These are phyloP conservation scores for Microdochium bolleyi DNA, from an alignment of 2,329 filamentous ascomycete species.

Conservation along the genomic window DNA sequence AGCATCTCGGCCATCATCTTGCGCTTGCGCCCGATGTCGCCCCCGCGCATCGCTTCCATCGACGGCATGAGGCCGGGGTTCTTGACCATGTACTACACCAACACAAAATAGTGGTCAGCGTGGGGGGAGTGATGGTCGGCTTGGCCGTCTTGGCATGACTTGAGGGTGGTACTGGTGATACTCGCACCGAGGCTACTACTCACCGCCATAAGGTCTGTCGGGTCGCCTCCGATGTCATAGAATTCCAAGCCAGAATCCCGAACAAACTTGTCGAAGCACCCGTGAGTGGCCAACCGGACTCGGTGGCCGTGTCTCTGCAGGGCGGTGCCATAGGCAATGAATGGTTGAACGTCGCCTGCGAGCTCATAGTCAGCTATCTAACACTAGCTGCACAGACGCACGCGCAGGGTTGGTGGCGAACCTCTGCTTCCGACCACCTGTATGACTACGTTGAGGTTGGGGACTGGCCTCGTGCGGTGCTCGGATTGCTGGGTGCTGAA, in stretches of 20 bases:
- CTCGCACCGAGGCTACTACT: neutral
- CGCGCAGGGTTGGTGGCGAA: neutral
- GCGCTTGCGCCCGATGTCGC: conserved; percentile 17
- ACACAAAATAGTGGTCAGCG: neutral
- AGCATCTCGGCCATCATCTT: conserved; percentile 20
- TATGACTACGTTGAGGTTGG: conserved; percentile 60
- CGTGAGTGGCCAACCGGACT: conserved; percentile 66
- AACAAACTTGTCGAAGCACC: conserved; percentile 60
- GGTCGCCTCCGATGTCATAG: conserved; percentile 69
- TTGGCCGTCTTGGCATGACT: neutral
- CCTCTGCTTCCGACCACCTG: conserved; percentile 64
- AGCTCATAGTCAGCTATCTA: neutral
- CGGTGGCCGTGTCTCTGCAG: conserved; percentile 62
- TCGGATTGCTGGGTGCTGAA: neutral
- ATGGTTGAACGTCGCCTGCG: conserved; percentile 65
- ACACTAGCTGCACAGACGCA: neutral
- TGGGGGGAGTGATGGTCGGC: neutral
- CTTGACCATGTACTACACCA: conserved; percentile 28
- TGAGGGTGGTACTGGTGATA: neutral
- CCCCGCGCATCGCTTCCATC: conserved; percentile 14
- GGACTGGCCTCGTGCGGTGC: conserved; percentile 28
- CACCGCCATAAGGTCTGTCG: conserved; percentile 68
- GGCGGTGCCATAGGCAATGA: conserved; percentile 60
- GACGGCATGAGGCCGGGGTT: conserved; percentile 20
- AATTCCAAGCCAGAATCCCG: conserved; percentile 67